Evolutionary conservation across 257 asterid species (phyloP).

Genomic region (Solanum chmielewskii): DNA sequence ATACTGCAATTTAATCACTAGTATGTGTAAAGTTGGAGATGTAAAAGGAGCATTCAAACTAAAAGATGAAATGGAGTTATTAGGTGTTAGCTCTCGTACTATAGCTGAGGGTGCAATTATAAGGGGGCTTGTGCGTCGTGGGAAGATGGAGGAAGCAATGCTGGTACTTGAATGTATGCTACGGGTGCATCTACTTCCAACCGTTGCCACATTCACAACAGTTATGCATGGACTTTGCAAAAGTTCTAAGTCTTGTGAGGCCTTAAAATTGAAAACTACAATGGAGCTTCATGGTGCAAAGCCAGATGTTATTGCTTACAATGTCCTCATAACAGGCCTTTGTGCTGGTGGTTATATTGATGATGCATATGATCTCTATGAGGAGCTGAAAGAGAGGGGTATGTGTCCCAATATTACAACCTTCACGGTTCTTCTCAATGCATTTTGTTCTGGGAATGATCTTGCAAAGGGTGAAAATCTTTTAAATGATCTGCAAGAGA

Average conservation of each 20-base stretch:
- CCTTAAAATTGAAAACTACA: constrained; percentile 31
- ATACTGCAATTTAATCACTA: constrained; percentile 47
- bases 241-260: constrained; percentile 42
- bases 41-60: constrained; percentile 45
- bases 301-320: constrained; percentile 68
- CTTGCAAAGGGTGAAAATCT: constrained; percentile 33
- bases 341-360: constrained; percentile 29
- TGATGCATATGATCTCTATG: constrained; percentile 44
- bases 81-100: constrained; percentile 27
- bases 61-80: constrained; percentile 45
- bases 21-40: constrained; percentile 66
- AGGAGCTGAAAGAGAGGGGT: constrained; percentile 67
- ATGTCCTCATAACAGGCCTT: constrained; percentile 62
- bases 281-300: constrained; percentile 63
- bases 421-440: constrained; percentile 34
- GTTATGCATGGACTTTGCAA: constrained; percentile 62
- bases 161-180: constrained; percentile 52
- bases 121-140: constrained; percentile 62
- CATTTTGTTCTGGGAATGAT: constrained; percentile 32
- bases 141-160: constrained; percentile 64
- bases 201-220: constrained; percentile 66
- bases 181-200: constrained; percentile 38
- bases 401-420: constrained; percentile 61
- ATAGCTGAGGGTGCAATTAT: constrained; percentile 64
- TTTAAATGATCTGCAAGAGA: constrained; percentile 49